Evolutionary conservation across 176 grass and related monocot species (phyloP).

Genomic region (Oryza glaberrima): DNA sequence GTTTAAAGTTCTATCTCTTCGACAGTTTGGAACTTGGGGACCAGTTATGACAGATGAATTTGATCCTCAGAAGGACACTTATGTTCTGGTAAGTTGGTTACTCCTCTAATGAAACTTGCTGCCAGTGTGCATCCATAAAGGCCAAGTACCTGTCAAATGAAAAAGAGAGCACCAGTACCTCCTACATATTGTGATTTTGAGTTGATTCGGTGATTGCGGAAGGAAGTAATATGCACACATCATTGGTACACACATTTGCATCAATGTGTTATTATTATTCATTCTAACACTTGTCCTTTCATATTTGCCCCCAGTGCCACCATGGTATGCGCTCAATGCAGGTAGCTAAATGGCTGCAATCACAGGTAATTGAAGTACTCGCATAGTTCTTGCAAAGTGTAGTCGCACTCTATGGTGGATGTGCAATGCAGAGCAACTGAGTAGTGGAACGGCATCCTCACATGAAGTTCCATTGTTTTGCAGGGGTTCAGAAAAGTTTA

Average conservation of each 20-base stretch:
- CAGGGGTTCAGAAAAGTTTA: constrained; percentile 81
- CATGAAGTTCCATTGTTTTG: constrained; percentile 25
- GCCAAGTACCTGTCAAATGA: background rate
- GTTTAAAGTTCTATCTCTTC: constrained; percentile 85
- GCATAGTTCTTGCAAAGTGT: background rate
- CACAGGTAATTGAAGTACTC: constrained; percentile 59
- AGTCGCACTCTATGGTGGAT: background rate
- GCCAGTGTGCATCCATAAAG: background rate
- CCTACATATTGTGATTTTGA: background rate
- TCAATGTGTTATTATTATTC: background rate
- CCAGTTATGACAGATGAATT: constrained; percentile 92
- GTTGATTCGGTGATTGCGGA: background rate
- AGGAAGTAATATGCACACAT: background rate
- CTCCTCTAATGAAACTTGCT: background rate
- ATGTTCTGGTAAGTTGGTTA: constrained; percentile 65
- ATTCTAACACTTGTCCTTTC: constrained; percentile 6
- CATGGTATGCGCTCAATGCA: constrained; percentile 92
- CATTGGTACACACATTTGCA: background rate
- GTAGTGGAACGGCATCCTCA: background rate
- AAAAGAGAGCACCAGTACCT: background rate
- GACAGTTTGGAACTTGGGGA: constrained; percentile 96
- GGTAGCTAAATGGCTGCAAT: constrained; percentile 94
- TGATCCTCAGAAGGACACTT: constrained; percentile 95
- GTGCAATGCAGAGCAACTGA: background rate
- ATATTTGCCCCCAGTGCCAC: constrained; percentile 66